Base-by-base conservation (phyloP, 2,329 filamentous ascomycete genomes). In the Hyphodiscus sp. region DNA sequence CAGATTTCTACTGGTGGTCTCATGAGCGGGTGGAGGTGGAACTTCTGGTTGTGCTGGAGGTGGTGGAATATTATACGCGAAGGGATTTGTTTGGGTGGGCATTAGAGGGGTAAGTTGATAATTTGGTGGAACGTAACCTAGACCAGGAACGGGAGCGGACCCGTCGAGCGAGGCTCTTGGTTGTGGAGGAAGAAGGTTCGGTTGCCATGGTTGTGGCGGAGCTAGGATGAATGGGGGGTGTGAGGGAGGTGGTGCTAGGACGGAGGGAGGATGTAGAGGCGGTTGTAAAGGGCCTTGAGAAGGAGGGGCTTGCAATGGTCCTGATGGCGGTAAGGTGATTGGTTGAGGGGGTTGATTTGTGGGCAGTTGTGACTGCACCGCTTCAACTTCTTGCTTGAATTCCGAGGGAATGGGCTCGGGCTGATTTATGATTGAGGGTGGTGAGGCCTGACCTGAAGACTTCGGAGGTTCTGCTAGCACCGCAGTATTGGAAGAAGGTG, bases 1-100 rank as follows among this genome's bases (percentile, higher is more conserved):
- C 10, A 84, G 73, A 50, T 79, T 79, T 29, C 81, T 38, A 38
- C 33, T 38, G 5, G 33, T 76, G 18, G 78, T 76, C 10, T 77
- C 77, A 29, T 79, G 69, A 63, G 75, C 76, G 57, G 76, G 72
- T 15, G 63, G 62, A 16, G 63, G 58, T 26, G 59, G 59, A 20
- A 61, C 59, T 20, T 55, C 57, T 47, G 46, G 47, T 23, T 51
- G 45, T 8, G 52, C 49, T 26, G 50, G 54, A 9, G 52, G 52
- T 38, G 57, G 57, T 1, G 54, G 55, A 2, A 65, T 56, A 43
- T 46, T 41, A 56, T 61, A 57, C 50, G 59, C 44, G 52, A 61
- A 57, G 47, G 59, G 50, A 23, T 50, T 61, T 55, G 50, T 54
- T 58, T 59, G 56, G 49, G 56, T 52, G 5, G 60, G 54, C 29